Evolutionary conservation across 179 eudicot species (phyloP).

Genomic region (Corrigiola litoralis): DNA sequence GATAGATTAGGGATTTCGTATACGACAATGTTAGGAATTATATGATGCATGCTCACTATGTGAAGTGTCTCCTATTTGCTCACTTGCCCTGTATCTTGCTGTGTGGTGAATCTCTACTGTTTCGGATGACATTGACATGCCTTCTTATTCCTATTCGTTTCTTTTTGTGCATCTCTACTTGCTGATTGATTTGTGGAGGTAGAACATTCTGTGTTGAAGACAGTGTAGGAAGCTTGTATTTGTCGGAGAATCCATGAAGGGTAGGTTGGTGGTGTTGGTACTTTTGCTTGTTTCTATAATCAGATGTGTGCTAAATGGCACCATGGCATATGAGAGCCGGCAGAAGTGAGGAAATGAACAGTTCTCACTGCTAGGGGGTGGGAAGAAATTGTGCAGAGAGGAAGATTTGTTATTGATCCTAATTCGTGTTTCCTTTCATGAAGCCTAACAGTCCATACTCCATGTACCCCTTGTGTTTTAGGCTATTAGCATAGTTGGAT

Average conservation of each 20-base stretch:
- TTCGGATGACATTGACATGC: neutral
- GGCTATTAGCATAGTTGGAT: no score
- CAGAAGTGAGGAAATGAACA: neutral
- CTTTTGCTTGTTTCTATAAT: no score
- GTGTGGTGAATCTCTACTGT: neutral
- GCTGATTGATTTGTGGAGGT: neutral
- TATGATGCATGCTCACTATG: neutral
- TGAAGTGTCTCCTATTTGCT: neutral
- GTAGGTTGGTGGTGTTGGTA: neutral
- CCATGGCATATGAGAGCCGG: neutral
- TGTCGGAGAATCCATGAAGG: neutral
- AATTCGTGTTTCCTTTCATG: no score
- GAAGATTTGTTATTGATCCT: no score
- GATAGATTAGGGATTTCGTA: neutral
- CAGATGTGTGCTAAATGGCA: no score
- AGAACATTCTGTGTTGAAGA: neutral
- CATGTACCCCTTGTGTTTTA: no score
- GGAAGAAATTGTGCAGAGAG: no score
- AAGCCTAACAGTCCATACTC: no score
- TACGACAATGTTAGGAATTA: neutral
- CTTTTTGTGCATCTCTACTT: no score
- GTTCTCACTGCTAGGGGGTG: no score
- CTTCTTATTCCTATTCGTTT: constrained; percentile 1
- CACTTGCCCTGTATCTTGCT: neutral
- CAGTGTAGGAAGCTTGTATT: neutral